Conservation (phyloP, 148 eudicot species). For the Polygonum aviculare region DNA sequence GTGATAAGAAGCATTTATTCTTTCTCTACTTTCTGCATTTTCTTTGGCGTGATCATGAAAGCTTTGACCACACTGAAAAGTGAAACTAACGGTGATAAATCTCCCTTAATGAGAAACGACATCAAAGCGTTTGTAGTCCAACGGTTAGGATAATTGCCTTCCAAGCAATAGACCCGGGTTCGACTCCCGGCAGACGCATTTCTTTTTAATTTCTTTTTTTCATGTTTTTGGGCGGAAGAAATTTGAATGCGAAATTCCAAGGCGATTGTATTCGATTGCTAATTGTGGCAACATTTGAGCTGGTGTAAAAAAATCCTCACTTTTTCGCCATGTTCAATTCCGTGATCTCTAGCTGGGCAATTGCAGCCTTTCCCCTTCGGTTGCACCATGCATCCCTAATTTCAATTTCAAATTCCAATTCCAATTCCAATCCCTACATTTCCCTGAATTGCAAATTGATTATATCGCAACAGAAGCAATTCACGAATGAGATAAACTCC, state of each 20-base stretch:
- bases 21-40: conserved; percentile 1
- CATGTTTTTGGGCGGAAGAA: background rate
- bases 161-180: conserved; percentile 13
- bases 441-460: background rate
- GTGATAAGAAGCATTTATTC: conserved; percentile 5
- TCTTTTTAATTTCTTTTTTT: background rate
- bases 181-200: conserved; percentile 7
- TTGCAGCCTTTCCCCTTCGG: background rate
- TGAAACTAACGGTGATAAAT: too few relatives aligned
- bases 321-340: background rate
- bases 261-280: background rate
- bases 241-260: too few relatives aligned
- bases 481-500: background rate
- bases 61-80: background rate
- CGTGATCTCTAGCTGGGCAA: background rate
- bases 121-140: conserved; percentile 7
- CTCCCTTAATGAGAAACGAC: background rate
- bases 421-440: background rate
- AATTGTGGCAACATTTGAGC: background rate
- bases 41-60: background rate
- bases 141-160: conserved; percentile 12
- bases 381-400: background rate
- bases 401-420: background rate
- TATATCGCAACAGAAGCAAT: background rate
- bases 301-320: too few relatives aligned